A percentile compares a stretch with the other conserved stretches of the same genome.
Conservation (phyloP, 2,329 filamentous ascomycete species). For the Aspergillus phoenicis region DNA sequence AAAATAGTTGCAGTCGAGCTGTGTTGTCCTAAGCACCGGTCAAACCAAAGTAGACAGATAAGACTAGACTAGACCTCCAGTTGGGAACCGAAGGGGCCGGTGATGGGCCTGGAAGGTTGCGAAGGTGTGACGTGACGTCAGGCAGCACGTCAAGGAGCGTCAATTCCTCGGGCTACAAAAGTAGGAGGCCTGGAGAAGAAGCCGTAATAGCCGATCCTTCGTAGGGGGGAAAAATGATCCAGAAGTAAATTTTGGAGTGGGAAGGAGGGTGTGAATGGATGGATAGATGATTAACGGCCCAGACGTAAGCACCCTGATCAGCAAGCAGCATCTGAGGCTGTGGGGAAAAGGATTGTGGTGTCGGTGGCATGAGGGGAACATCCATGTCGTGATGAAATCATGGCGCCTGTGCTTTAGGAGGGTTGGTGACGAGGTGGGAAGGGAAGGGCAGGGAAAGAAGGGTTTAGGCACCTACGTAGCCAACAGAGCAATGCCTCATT, state of each 20-base stretch:
- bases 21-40: not conserved
- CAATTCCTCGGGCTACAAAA: not conserved
- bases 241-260: not conserved
- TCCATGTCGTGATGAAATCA: slow-evolving; percentile 1
- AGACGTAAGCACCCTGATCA: slow-evolving; percentile 4
- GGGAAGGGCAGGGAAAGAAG: no score
- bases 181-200: no score
- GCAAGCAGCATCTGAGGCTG: not conserved
- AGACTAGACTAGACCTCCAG: no score
- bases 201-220: not conserved
- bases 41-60: not conserved
- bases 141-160: not conserved
- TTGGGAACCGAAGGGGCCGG: not conserved
- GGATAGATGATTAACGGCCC: not conserved
- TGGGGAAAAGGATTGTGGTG: not conserved
- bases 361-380: slow-evolving; percentile 1
- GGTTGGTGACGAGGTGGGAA: not conserved
- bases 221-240: not conserved
- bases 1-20: not conserved
- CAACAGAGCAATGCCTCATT: not conserved
- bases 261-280: no score
- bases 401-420: not conserved
- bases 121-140: slow-evolving; percentile 1
- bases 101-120: not conserved
- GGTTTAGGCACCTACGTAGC: slow-evolving; percentile 3